phyloP scores from a whole-genome alignment of 2,329 filamentous ascomycete genomes.

The Colletotrichum musicola region DNA sequence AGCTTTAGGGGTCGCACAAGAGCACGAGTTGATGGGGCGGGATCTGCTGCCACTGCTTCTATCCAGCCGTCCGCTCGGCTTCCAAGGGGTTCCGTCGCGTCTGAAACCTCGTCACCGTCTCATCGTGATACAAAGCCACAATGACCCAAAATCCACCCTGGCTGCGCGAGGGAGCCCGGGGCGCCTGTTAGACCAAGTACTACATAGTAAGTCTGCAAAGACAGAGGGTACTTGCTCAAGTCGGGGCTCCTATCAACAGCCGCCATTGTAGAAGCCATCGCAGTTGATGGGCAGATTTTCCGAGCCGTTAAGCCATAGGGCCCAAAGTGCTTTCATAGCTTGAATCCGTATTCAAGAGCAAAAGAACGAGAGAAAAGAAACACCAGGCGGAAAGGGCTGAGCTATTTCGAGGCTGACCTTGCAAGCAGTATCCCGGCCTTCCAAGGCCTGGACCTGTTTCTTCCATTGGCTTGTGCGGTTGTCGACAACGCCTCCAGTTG shows the following conservation, averaged over 20 bases:
- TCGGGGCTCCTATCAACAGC: too few species aligned
- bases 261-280: too few species aligned
- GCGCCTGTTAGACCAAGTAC: too few species aligned
- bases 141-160: neutral
- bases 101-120: slow-evolving; percentile 38
- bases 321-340: too few species aligned
- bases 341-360: too few species aligned
- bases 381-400: neutral
- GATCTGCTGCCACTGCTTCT: neutral
- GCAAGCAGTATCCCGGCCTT: neutral
- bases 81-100: slow-evolving; percentile 19
- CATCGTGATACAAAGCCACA: slow-evolving; percentile 27
- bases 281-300: too few species aligned
- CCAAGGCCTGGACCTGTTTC: neutral
- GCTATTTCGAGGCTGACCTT: neutral
- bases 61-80: slow-evolving; percentile 1
- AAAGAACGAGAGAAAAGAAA: neutral
- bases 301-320: too few species aligned
- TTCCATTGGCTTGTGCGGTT: too few species aligned
- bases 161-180: too few species aligned
- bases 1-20: neutral
- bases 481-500: neutral
- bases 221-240: too few species aligned
- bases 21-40: neutral
- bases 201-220: too few species aligned